Evolutionary conservation across 2,329 filamentous ascomycete species (phyloP).

Genomic region (Colletotrichum sp.): DNA sequence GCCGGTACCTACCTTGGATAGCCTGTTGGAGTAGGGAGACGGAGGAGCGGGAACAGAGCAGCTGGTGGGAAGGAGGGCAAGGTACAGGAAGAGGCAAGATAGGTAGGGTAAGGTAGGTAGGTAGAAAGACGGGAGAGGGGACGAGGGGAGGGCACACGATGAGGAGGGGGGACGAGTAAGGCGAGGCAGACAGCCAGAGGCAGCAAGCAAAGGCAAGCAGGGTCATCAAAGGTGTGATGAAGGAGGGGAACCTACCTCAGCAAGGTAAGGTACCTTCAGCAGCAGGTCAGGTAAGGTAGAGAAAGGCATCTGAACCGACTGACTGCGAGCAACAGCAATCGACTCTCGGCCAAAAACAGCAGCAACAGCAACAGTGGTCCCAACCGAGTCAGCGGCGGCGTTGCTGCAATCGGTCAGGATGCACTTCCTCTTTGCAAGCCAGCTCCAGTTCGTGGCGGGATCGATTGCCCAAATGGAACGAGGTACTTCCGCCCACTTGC

Average conservation of each 20-base stretch:
- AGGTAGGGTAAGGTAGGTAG: not conserved
- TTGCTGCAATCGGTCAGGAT: slow-evolving; percentile 12
- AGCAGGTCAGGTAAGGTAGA: not conserved
- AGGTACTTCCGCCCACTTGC: not conserved
- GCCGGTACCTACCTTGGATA: not conserved
- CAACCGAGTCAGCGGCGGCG: slow-evolving; percentile 12
- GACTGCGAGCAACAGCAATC: not conserved
- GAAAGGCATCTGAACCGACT: not conserved
- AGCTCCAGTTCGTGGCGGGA: not conserved
- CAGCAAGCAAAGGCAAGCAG: not conserved
- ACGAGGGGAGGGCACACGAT: not conserved
- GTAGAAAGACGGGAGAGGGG: not conserved
- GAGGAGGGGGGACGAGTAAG: not conserved
- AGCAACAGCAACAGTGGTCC: not conserved
- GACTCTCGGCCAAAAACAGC: not conserved
- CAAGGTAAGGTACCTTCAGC: not conserved
- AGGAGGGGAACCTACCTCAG: not conserved
- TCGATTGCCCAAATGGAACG: not conserved
- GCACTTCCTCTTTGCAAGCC: not conserved
- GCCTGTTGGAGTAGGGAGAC: not conserved
- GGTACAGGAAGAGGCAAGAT: not conserved
- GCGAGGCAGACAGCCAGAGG: not conserved
- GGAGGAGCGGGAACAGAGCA: not conserved
- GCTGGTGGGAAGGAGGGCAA: not conserved
- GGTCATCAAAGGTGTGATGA: not conserved